These are phyloP conservation scores for Dactylellina parvicollis DNA, from an alignment of 2,329 filamentous ascomycete genomes.

Conservation along the genomic window DNA sequence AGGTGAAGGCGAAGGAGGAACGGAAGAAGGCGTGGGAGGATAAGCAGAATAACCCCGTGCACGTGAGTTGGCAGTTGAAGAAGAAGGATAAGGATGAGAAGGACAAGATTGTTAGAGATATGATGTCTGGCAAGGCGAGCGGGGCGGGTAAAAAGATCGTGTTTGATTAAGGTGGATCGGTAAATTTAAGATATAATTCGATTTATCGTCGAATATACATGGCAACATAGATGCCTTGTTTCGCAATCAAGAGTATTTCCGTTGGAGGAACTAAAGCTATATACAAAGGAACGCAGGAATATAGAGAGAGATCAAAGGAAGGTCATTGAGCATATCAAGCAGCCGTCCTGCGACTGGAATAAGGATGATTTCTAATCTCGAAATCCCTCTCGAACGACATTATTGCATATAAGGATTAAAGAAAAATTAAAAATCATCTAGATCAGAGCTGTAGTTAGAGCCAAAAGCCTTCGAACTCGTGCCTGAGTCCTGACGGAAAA, in stretches of 20 bases:
- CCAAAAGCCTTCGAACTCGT: background rate
- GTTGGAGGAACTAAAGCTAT: too few species aligned
- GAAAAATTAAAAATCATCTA: background rate
- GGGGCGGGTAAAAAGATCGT: slow-evolving; percentile 57
- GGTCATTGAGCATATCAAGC: too few species aligned
- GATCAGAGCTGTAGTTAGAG: background rate
- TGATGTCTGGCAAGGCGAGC: slow-evolving; percentile 61
- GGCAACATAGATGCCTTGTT: too few species aligned
- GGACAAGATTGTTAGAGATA: slow-evolving; percentile 65
- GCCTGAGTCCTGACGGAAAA: background rate
- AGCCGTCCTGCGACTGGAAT: too few species aligned
- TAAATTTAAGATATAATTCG: background rate
- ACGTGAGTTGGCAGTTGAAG: slow-evolving; percentile 71
- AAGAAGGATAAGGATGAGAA: slow-evolving; percentile 70
- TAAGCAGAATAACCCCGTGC: slow-evolving; percentile 67
- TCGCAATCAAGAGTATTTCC: too few species aligned
- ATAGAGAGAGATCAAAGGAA: too few species aligned
- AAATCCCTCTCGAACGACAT: too few species aligned
- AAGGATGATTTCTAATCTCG: too few species aligned
- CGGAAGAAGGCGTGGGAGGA: slow-evolving; percentile 64
- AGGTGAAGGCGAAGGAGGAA: slow-evolving; percentile 65
- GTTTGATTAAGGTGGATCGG: slow-evolving; percentile 53
- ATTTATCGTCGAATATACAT: too few species aligned
- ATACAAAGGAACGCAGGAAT: too few species aligned
- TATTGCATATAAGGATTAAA: background rate